These are phyloP conservation scores for Scleromitrula shiraiana DNA, from an alignment of 2,329 filamentous ascomycete species.

Conservation along the genomic window DNA sequence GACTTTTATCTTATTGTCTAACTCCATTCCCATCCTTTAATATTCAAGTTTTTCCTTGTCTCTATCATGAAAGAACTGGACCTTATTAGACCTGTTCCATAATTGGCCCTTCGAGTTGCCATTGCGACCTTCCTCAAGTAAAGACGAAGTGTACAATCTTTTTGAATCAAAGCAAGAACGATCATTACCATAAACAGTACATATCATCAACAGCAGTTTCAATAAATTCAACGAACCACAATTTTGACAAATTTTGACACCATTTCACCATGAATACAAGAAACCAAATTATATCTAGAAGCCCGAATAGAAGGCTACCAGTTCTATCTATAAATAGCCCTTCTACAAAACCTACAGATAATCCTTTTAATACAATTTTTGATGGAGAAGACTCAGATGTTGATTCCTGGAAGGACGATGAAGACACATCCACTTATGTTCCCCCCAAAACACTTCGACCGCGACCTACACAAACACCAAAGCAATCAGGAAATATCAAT, in stretches of 20 bases:
- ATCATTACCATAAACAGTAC: neutral
- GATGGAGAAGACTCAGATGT: constrained; percentile 21
- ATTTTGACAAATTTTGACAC: constrained; percentile 9
- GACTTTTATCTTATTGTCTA: constrained; percentile 10
- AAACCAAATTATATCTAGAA: constrained; percentile 9
- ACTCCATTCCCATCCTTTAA: constrained; percentile 2
- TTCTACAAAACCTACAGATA: constrained; percentile 13
- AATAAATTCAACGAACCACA: neutral
- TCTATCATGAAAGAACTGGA: constrained; percentile 1
- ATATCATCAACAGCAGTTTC: neutral
- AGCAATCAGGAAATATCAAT: constrained; percentile 6
- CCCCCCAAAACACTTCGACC: constrained; percentile 5
- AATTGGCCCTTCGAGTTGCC: neutral
- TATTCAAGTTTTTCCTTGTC: constrained; percentile 1
- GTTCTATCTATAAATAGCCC: constrained; percentile 8
- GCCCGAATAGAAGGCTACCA: neutral
- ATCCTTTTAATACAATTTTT: constrained; percentile 22
- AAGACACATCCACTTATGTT: neutral
- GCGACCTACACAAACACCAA: constrained; percentile 20
- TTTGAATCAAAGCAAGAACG: constrained; percentile 1
- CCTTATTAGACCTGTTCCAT: constrained; percentile 1
- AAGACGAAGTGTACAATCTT: neutral
- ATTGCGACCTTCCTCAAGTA: constrained; percentile 5
- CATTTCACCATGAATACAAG: constrained; percentile 9
- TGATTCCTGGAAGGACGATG: constrained; percentile 28